phyloP scores from a whole-genome alignment of 768 basidiomycete genomes.

The Dioszegia crocea region DNA sequence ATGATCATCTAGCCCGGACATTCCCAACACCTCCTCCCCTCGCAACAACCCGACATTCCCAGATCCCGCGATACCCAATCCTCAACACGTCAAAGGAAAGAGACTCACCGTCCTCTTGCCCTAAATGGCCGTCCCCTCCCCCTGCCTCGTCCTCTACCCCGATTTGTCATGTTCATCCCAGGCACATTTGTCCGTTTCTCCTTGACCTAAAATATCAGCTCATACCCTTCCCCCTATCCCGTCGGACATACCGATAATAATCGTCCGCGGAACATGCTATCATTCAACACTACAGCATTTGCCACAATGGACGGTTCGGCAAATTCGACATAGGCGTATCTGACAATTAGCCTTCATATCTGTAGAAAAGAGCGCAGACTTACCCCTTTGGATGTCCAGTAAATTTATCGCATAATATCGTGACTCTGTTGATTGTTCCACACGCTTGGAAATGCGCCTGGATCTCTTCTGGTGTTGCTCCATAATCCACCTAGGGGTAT shows the following conservation, averaged over 20 bases:
- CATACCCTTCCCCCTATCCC: neutral
- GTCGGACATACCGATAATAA: conserved; percentile 70
- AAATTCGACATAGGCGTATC: conserved; percentile 98
- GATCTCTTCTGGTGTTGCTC: conserved; percentile 95
- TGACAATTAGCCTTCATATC: conserved; percentile 52
- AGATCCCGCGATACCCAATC: no score
- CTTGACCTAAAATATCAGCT: conserved; percentile 63
- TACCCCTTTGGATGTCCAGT: conserved; percentile 99
- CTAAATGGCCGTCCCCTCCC: conserved; percentile 53
- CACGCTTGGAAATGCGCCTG: conserved; percentile 96
- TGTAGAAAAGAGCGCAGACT: conserved; percentile 15
- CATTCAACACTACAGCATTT: conserved; percentile 86
- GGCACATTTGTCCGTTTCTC: conserved; percentile 94
- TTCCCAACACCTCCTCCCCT: neutral
- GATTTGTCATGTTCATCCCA: conserved; percentile 72
- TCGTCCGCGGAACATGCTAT: conserved; percentile 89
- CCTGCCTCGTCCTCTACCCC: conserved; percentile 63
- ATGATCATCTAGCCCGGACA: no score
- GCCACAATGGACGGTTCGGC: conserved; percentile 87
- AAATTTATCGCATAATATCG: conserved; percentile 98
- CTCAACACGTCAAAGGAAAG: neutral
- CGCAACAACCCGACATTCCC: no score
- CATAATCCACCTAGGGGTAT: conserved; percentile 79
- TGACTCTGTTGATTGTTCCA: conserved; percentile 96
- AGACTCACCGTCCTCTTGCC: conserved; percentile 26